Evolutionary conservation across 176 grass and related monocot species (phyloP).

Genomic region (Puccinellia tenuiflora): DNA sequence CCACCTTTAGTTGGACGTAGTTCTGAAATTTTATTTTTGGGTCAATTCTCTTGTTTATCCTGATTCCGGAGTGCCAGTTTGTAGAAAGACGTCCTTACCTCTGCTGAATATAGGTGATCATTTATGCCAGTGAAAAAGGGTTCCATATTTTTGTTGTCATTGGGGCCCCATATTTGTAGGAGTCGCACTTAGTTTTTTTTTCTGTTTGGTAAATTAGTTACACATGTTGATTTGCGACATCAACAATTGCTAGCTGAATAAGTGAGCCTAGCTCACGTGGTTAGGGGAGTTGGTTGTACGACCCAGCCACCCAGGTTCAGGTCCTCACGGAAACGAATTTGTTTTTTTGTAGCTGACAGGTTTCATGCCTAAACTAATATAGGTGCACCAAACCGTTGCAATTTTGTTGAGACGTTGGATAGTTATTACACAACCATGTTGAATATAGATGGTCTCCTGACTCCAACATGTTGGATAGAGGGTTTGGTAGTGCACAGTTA

Average conservation of each 20-base stretch:
- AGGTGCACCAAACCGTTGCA: too few species aligned
- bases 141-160: neutral
- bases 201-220: neutral
- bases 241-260: neutral
- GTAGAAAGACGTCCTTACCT: neutral
- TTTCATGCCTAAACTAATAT: too few species aligned
- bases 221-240: neutral
- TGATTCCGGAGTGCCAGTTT: neutral
- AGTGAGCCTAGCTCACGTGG: neutral
- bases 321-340: neutral
- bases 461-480: neutral
- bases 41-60: neutral
- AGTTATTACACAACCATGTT: neutral
- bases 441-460: neutral
- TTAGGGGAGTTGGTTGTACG: neutral
- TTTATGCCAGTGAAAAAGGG: neutral
- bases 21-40: neutral
- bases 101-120: neutral
- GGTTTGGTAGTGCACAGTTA: neutral
- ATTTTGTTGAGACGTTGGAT: too few species aligned
- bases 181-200: neutral
- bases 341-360: neutral
- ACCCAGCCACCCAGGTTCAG: neutral
- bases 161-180: neutral
- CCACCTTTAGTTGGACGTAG: slow-evolving; percentile 5